Conservation (phyloP, 768 basidiomycete species). For the Termitomyces sp. region DNA sequence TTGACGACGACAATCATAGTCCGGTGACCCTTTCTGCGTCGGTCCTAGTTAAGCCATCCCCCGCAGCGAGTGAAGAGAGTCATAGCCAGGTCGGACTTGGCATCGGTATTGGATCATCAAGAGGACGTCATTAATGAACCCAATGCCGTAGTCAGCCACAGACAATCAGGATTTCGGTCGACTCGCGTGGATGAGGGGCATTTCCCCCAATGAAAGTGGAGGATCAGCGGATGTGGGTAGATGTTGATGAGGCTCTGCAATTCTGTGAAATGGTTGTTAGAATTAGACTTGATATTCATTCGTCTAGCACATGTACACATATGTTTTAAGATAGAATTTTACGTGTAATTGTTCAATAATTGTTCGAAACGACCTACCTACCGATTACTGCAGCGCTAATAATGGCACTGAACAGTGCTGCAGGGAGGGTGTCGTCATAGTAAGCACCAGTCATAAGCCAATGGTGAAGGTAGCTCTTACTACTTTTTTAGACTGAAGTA, state of each 20-base stretch:
- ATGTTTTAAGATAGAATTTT: too few relatives aligned
- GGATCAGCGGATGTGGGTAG: not conserved
- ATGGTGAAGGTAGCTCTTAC: not conserved
- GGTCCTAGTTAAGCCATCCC: not conserved
- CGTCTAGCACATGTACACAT: too few relatives aligned
- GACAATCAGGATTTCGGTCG: not conserved
- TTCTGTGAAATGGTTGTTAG: too few relatives aligned
- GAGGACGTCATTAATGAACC: not conserved
- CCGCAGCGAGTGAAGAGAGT: not conserved
- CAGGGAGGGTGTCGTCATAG: not conserved
- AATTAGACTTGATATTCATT: too few relatives aligned
- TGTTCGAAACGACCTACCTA: too few relatives aligned
- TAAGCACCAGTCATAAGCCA: not conserved
- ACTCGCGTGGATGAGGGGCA: not conserved
- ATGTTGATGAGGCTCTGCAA: not conserved
- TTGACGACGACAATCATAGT: not conserved
- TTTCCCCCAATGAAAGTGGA: not conserved
- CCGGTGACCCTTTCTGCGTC: not conserved
- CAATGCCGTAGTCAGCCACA: not conserved
- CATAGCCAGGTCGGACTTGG: not conserved
- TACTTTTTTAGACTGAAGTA: not conserved
- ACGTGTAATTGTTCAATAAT: too few relatives aligned
- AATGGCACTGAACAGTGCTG: conserved; percentile 8
- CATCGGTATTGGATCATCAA: not conserved
- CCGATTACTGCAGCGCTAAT: not conserved